Evolutionary conservation across 1,284 basidiomycete species (phyloP).

Genomic region (Xerocomus nothofagi): DNA sequence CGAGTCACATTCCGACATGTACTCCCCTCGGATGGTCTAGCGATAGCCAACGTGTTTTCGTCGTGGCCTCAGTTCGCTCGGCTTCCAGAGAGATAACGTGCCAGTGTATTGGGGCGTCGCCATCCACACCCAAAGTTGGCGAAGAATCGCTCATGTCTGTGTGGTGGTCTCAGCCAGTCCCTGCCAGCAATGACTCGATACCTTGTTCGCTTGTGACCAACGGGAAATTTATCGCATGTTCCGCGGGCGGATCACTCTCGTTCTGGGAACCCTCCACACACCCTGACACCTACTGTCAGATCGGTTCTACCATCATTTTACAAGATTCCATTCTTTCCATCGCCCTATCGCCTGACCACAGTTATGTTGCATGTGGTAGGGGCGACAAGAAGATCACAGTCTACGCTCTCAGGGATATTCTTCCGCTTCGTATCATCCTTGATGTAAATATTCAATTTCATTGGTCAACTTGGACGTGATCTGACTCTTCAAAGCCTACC

Average conservation of each 20-base stretch:
- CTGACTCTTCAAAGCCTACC: not conserved
- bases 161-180: not conserved
- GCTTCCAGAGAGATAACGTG: not conserved
- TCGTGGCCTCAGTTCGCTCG: not conserved
- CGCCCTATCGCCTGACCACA: constrained; percentile 4
- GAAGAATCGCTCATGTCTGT: rapidly evolving
- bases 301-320: constrained; percentile 4
- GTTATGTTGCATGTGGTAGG: constrained; percentile 12
- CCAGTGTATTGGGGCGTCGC: not conserved
- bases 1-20: not conserved
- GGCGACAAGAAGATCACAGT: constrained; percentile 10
- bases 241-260: not conserved
- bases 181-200: not conserved
- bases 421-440: constrained; percentile 8
- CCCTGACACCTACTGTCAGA: not conserved
- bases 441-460: constrained; percentile 6
- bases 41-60: not conserved
- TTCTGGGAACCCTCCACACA: constrained; percentile 10
- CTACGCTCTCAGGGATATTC: constrained; percentile 9
- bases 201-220: constrained; percentile 6
- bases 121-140: too few species aligned
- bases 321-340: constrained; percentile 1
- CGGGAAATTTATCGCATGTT: constrained; percentile 6
- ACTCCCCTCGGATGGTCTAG: constrained; percentile 5
- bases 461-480: not conserved